These are phyloP conservation scores for Obelidium mucronatum DNA, from an alignment of 192 early-diverging fungal species.

Conservation along the genomic window DNA sequence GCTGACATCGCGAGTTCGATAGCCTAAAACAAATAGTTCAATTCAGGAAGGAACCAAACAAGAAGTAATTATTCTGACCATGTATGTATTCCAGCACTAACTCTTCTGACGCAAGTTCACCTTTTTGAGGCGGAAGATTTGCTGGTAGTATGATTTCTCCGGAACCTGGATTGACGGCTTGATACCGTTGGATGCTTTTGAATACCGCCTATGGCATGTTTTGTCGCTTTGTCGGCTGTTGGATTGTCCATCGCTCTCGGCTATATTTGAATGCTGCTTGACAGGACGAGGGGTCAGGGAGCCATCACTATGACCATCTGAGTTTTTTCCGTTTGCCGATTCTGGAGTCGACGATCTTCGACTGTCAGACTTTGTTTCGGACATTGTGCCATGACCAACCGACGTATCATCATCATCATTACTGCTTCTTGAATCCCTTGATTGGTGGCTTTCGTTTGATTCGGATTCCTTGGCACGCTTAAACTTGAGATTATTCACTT, in stretches of 20 bases:
- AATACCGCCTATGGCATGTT: background rate
- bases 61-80: background rate
- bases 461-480: background rate
- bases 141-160: constrained; percentile 37
- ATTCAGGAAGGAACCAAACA: background rate
- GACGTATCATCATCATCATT: background rate
- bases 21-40: constrained; percentile 1
- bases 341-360: background rate
- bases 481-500: background rate
- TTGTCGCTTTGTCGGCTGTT: background rate
- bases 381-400: background rate
- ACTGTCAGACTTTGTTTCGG: background rate
- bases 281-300: too few relatives aligned
- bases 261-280: too few relatives aligned
- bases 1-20: constrained; percentile 37
- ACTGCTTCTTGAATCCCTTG: too few relatives aligned
- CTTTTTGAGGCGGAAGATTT: constrained; percentile 6
- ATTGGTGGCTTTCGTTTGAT: too few relatives aligned
- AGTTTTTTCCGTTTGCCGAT: background rate
- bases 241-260: background rate
- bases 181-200: constrained; percentile 20
- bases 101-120: constrained; percentile 30
- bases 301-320: too few relatives aligned
- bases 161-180: constrained; percentile 19
- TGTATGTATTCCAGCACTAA: constrained; percentile 31